Evolutionary conservation across 2,329 filamentous ascomycete genomes (phyloP), one percentile per base, ranked within the genome.

Genomic region (Onygenales sp.): DNA sequence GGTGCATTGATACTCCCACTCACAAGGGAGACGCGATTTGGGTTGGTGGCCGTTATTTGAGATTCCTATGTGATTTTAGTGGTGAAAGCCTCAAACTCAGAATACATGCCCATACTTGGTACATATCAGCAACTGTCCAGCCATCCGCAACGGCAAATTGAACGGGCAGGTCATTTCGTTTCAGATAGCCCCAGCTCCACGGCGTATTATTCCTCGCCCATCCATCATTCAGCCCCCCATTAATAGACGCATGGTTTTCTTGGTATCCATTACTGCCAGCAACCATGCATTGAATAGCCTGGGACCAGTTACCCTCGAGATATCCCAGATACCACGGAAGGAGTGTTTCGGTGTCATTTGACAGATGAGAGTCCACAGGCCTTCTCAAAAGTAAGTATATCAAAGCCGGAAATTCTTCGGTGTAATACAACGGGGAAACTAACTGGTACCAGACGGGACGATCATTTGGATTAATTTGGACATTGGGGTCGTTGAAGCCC

Each of bases 241-340:
- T 80, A 45, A 75, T 69, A 3, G 78, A 75, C 1, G 70, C 72
- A 38, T 81, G 79, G 55, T 80, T 81, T 2, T 72, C 69, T 35
- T 68, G 55, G 69, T 78, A 82, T 17, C 73, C 73, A 56, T 82
- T 81, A 56, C 66, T 68, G 5, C 78, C 79, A 6, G 75, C 74
- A 4, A 66, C 56, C 69, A 79, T 78, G 60, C 79, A 81, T 59
- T 81, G 79, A 5, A 78, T 80, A 0, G 78, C 75, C 36, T 78
- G 67, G 5, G 64, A 57, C 67, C 71, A 79, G 41, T 70, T 65
- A n/a, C 75, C 76, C 2, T 77, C 78, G 5, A 75, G 68, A 57
- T 80, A 79, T 58, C 79, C 80, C 17, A 82, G 64, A 58, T 81
- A 76, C 74, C 75, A 81, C 0, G 78, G 78, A 10, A 77, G 69